Base-by-base conservation (phyloP, 2,329 filamentous ascomycete genomes). In the Aspergillus persii region DNA sequence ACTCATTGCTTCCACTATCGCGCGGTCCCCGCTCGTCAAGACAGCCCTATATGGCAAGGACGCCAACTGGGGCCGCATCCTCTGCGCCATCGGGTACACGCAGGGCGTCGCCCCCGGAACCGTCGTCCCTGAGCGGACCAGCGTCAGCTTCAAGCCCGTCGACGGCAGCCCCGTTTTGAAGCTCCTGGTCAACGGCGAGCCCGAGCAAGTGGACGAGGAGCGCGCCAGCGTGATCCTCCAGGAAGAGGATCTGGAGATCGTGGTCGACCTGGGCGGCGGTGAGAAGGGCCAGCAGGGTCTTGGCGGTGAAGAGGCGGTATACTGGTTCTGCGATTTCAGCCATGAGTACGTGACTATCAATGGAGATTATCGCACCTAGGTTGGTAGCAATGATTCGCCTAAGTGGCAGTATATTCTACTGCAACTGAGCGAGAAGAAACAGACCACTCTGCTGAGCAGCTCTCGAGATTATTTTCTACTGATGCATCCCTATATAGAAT, bases 41-140 rank as follows among this genome's bases (percentile, higher is more conserved):
- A 99, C 95, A 0, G 95, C 95, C 0, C 82, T 99, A 46, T 99
- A 99, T 76, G 95, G 95, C 65, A 92, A 92, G 74, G 95, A 99
- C 74, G 95, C 95, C 18, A 99, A 99, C 81, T 99, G 95, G 95
- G 95, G 95, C 36, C 92, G 95, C 56, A 96, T 99, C 63, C 84
- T 98, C 30, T 98, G 95, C 75, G 94, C 95, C 0, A 92, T 93
- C 4, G 95, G 95, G 3, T 98, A 98, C 73, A 81, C 84, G 0
- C 82, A 83, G 60, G 76, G 76, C 67, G 74, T 83, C 68, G 77
- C 56, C 36, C 66, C 70, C 1, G 76, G 74, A 0, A 76, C 76
- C 8, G 78, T 88, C 23, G 74, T 83, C 1, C 84, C 85, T 1
- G 75, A 80, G 53, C 78, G 79, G 50, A 88, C 85, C 7, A 85